Conservation (phyloP, 345 rosid species). For the Corchorus capsularis region DNA sequence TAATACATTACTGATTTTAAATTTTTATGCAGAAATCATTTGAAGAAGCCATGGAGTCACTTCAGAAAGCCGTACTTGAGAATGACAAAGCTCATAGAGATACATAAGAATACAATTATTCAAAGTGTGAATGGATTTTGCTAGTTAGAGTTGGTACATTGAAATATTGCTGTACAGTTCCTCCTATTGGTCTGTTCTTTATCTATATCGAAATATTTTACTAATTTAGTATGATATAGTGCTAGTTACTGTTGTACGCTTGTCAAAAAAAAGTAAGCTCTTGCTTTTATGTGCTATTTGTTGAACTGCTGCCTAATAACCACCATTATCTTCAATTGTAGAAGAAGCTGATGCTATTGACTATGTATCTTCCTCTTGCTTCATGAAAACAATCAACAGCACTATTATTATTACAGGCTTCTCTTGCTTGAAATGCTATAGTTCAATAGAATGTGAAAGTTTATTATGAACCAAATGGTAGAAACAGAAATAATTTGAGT, state of each 20-base stretch:
- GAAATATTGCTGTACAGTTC: not conserved
- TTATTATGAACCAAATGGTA: too few species aligned
- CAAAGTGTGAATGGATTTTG: not conserved
- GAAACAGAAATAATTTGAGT: too few species aligned
- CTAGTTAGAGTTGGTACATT: not conserved
- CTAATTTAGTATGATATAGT: not conserved
- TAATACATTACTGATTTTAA: conserved; percentile 6
- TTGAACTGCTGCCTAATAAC: too few species aligned
- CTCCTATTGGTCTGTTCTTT: not conserved
- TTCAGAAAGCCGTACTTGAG: conserved; percentile 52
- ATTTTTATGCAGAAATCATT: conserved; percentile 68
- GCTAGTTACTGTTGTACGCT: not conserved
- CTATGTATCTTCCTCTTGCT: too few species aligned
- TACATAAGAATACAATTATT: conserved; percentile 19
- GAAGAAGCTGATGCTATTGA: too few species aligned
- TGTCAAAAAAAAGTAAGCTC: not conserved
- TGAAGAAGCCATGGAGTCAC: conserved; percentile 80
- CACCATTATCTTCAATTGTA: too few species aligned
- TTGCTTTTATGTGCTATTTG: not conserved
- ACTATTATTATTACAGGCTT: too few species aligned
- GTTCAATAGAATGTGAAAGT: too few species aligned
- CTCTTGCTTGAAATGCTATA: too few species aligned
- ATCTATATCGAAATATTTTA: not conserved
- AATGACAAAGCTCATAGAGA: conserved; percentile 57
- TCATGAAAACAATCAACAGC: too few species aligned